These are phyloP conservation scores for Yamadazyma takamatsuzukensis DNA, from an alignment of 805 yeast genomes.

Conservation along the genomic window DNA sequence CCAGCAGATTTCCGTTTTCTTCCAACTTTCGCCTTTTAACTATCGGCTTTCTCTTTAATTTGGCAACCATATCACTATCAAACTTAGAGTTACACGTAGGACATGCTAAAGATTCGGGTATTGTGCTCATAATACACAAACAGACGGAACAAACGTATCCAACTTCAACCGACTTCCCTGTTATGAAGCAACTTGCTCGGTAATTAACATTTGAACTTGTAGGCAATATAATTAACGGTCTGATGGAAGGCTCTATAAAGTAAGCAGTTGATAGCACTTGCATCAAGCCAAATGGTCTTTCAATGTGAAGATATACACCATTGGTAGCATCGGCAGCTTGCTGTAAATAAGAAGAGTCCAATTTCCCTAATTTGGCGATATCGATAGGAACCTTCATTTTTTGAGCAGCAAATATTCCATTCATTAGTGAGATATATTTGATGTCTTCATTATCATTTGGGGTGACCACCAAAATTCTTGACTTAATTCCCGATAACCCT, in stretches of 20 bases:
- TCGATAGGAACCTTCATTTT: slow-evolving; percentile 87
- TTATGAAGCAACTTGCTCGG: slow-evolving; percentile 88
- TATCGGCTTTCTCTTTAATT: slow-evolving; percentile 59
- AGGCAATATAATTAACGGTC: slow-evolving; percentile 76
- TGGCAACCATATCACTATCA: slow-evolving; percentile 58
- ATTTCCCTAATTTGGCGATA: slow-evolving; percentile 70
- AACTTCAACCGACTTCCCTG: slow-evolving; percentile 86
- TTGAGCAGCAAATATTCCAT: slow-evolving; percentile 92
- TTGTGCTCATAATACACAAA: slow-evolving; percentile 67
- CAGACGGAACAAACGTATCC: slow-evolving; percentile 97
- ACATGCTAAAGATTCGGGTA: slow-evolving; percentile 67
- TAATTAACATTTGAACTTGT: slow-evolving; percentile 85
- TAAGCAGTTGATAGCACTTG: slow-evolving; percentile 81
- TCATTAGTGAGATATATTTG: slow-evolving; percentile 91
- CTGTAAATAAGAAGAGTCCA: slow-evolving; percentile 77
- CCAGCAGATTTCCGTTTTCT: slow-evolving; percentile 3
- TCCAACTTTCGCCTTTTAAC: slow-evolving; percentile 39
- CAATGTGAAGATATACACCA: slow-evolving; percentile 76
- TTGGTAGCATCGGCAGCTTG: slow-evolving; percentile 95
- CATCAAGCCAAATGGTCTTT: slow-evolving; percentile 69
- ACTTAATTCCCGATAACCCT: slow-evolving; percentile 25
- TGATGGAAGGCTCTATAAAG: slow-evolving; percentile 78
- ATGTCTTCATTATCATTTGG: slow-evolving; percentile 72
- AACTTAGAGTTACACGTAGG: slow-evolving; percentile 85
- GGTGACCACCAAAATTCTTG: slow-evolving; percentile 53